Evolutionary conservation across 331 rosid species (phyloP).

Genomic region (Acacia concinna): DNA sequence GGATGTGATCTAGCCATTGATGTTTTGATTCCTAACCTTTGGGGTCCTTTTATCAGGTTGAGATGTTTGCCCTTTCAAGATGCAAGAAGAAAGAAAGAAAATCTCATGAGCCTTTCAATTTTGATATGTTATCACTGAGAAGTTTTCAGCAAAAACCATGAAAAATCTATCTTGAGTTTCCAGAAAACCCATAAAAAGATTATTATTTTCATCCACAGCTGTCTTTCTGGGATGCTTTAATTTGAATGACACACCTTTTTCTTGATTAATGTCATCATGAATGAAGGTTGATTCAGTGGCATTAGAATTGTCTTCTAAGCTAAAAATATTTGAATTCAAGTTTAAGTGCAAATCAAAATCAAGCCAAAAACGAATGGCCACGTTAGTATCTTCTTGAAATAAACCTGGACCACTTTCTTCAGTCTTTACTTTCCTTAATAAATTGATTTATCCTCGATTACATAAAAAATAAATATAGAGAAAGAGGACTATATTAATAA

Average conservation of each 20-base stretch:
- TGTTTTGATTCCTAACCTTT: background rate
- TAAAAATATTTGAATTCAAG: background rate
- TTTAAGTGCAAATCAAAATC: background rate
- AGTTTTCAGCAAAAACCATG: background rate
- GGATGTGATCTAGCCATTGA: background rate
- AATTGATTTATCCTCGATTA: background rate
- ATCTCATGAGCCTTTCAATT: background rate
- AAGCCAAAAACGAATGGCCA: background rate
- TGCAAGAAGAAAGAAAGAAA: background rate
- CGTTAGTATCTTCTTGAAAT: background rate
- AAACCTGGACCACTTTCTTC: background rate
- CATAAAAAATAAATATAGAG: background rate
- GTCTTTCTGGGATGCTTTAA: background rate
- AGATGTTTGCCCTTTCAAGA: background rate
- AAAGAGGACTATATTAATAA: constrained; percentile 11
- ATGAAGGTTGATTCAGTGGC: background rate
- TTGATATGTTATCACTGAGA: background rate
- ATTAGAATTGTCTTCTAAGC: background rate
- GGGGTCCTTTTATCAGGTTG: background rate
- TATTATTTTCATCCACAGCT: background rate
- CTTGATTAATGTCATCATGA: background rate
- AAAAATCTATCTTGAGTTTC: background rate
- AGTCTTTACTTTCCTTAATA: background rate
- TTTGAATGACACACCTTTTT: background rate
- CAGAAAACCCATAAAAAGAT: background rate